These are phyloP conservation scores for Thalassiosira profunda DNA, from an alignment of 108 stramenopile genomes.

Conservation along the genomic window DNA sequence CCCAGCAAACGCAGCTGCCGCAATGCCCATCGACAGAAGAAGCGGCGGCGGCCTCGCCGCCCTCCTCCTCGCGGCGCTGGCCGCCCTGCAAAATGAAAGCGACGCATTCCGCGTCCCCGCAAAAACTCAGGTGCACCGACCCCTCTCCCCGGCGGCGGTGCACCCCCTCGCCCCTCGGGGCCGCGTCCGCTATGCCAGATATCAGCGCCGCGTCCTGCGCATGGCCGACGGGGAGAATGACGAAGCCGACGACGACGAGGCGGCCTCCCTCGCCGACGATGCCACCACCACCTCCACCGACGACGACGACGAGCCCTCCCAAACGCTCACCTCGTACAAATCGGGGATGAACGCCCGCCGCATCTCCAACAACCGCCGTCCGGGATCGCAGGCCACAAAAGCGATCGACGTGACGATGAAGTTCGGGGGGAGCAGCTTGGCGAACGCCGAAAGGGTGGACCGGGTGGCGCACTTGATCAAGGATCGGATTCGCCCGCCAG, in stretches of 20 bases:
- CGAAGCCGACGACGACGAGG: background rate
- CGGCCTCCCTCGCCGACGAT: background rate
- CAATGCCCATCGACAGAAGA: too few relatives aligned
- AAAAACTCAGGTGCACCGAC: too few relatives aligned
- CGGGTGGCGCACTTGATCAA: constrained; percentile 93
- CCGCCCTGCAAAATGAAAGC: too few relatives aligned
- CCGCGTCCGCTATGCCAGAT: background rate
- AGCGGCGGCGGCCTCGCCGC: too few relatives aligned
- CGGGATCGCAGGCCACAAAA: constrained; percentile 4
- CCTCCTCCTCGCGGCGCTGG: too few relatives aligned
- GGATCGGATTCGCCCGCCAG: constrained; percentile 62
- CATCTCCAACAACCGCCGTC: background rate
- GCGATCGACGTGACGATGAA: constrained; percentile 85
- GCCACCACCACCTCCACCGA: background rate
- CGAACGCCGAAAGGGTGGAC: constrained; percentile 87
- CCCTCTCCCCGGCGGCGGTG: too few relatives aligned
- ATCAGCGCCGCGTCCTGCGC: background rate
- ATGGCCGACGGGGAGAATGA: constrained; percentile 1
- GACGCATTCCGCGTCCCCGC: too few relatives aligned
- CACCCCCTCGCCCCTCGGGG: too few relatives aligned
- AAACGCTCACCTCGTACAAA: constrained; percentile 15
- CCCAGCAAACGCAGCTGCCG: too few relatives aligned
- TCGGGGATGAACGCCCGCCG: constrained; percentile 10
- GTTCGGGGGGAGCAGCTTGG: constrained; percentile 95
- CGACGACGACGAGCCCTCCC: constrained; percentile 7